Evolutionary conservation across 2,329 filamentous ascomycete genomes (phyloP).

Genomic region (Dissoconium aciculare): DNA sequence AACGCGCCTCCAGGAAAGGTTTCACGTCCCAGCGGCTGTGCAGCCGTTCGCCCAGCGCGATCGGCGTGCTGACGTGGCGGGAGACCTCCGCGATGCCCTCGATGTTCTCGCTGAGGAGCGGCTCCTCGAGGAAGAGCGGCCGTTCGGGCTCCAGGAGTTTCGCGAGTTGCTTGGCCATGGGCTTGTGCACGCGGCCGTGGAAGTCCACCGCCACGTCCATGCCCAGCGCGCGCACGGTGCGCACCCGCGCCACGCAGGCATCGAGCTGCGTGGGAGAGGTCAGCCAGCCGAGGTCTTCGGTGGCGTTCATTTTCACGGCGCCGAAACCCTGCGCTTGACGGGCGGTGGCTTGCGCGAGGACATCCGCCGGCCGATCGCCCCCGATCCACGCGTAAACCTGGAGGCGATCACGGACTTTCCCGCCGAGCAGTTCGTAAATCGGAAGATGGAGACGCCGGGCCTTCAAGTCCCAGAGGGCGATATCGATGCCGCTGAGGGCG

Average conservation of each 20-base stretch:
- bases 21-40: conserved; percentile 61
- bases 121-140: conserved; percentile 62
- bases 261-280: conserved; percentile 53
- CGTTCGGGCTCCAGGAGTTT: conserved; percentile 49
- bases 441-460: conserved; percentile 49
- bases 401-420: conserved; percentile 54
- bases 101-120: conserved; percentile 52
- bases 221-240: conserved; percentile 51
- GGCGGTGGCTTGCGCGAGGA: conserved; percentile 37
- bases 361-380: conserved; percentile 53
- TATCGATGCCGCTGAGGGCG: conserved; percentile 61
- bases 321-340: conserved; percentile 48
- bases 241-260: conserved; percentile 49
- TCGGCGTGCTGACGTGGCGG: conserved; percentile 44
- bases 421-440: conserved; percentile 58
- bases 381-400: conserved; percentile 69
- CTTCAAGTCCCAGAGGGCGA: conserved; percentile 68
- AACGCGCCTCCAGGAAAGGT: conserved; percentile 52
- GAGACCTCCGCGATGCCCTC: conserved; percentile 50
- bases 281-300: conserved; percentile 60
- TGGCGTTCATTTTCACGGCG: conserved; percentile 65
- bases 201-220: conserved; percentile 65
- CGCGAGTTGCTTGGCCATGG: conserved; percentile 65
- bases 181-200: conserved; percentile 60
- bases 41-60: conserved; percentile 57